These are phyloP conservation scores for Starmerella stigmatis DNA, from an alignment of 805 yeast species.

Conservation along the genomic window DNA sequence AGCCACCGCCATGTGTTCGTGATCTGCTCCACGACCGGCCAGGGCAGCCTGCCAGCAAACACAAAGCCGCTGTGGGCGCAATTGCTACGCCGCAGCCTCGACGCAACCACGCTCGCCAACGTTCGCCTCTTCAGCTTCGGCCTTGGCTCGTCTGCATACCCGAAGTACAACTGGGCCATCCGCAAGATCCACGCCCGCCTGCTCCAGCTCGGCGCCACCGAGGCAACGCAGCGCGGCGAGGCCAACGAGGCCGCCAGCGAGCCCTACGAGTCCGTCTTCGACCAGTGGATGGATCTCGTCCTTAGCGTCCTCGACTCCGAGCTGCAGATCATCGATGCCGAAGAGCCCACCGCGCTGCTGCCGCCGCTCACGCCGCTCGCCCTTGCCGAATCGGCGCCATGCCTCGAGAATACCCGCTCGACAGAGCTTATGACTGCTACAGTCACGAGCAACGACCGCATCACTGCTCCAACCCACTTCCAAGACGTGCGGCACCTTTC, in stretches of 20 bases:
- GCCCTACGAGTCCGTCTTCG: slow-evolving; percentile 59
- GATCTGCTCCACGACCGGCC: slow-evolving; percentile 86
- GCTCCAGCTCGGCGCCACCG: slow-evolving; percentile 69
- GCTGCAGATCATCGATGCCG: slow-evolving; percentile 9
- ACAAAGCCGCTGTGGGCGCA: slow-evolving; percentile 65
- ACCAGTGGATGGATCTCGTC: slow-evolving; percentile 50
- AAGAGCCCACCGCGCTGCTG: slow-evolving; percentile 7
- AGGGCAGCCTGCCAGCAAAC: slow-evolving; percentile 83
- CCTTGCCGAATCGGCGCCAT: not conserved
- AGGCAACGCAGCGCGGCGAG: slow-evolving; percentile 65
- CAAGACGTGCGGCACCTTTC: slow-evolving; percentile 74
- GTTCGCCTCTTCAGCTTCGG: slow-evolving; percentile 68
- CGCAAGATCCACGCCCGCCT: slow-evolving; percentile 70
- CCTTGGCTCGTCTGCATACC: slow-evolving; percentile 86
- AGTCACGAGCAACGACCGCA: slow-evolving; percentile 43
- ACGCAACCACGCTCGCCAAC: slow-evolving; percentile 51
- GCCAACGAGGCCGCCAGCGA: slow-evolving; percentile 78
- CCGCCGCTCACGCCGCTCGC: slow-evolving; percentile 14
- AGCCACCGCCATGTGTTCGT: slow-evolving; percentile 42
- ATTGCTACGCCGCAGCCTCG: slow-evolving; percentile 54
- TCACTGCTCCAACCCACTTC: slow-evolving; percentile 66
- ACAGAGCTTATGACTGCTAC: slow-evolving; percentile 33
- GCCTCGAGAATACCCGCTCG: not conserved
- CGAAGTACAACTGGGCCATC: slow-evolving; percentile 79
- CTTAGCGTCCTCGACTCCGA: slow-evolving; percentile 20